phyloP scores from a whole-genome alignment of 2,329 filamentous ascomycete genomes.

The Plectosphaerella plurivora region DNA sequence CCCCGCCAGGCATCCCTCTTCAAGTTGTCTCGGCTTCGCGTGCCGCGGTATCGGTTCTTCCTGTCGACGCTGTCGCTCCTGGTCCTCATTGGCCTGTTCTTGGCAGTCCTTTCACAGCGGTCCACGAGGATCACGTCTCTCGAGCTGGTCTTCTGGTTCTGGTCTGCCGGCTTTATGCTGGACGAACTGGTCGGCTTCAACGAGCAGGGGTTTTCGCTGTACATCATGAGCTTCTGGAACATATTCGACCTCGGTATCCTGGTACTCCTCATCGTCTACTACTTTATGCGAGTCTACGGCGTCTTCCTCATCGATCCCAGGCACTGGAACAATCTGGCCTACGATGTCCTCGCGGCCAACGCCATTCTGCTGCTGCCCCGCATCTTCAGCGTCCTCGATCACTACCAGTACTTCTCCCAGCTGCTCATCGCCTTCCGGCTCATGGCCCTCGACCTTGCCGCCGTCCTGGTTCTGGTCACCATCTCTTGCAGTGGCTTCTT shows the following conservation, averaged over 20 bases:
- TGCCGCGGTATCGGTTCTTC: constrained; percentile 87
- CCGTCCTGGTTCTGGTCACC: constrained; percentile 77
- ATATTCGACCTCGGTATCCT: constrained; percentile 90
- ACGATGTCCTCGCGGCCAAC: constrained; percentile 89
- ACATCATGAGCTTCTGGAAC: constrained; percentile 98
- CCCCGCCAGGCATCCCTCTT: constrained; percentile 85
- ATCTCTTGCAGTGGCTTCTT: constrained; percentile 94
- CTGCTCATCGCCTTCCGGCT: constrained; percentile 89
- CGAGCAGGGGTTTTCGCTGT: constrained; percentile 92
- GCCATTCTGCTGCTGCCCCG: constrained; percentile 86
- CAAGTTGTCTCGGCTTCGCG: constrained; percentile 84
- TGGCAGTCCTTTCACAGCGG: constrained; percentile 73
- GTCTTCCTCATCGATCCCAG: constrained; percentile 75
- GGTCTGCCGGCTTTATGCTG: constrained; percentile 95
- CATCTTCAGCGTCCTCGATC: constrained; percentile 88
- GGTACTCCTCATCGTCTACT: constrained; percentile 80
- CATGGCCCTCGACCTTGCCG: constrained; percentile 86
- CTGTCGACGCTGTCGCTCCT: constrained; percentile 85
- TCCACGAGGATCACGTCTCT: constrained; percentile 77
- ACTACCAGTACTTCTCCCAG: constrained; percentile 95
- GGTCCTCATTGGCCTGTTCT: constrained; percentile 77
- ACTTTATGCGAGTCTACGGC: constrained; percentile 83
- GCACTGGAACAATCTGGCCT: constrained; percentile 76
- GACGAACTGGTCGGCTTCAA: constrained; percentile 95
- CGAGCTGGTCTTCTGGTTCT: constrained; percentile 93